These are phyloP conservation scores for Claviceps cyperi DNA, from an alignment of 2,329 filamentous ascomycete species.

Conservation along the genomic window DNA sequence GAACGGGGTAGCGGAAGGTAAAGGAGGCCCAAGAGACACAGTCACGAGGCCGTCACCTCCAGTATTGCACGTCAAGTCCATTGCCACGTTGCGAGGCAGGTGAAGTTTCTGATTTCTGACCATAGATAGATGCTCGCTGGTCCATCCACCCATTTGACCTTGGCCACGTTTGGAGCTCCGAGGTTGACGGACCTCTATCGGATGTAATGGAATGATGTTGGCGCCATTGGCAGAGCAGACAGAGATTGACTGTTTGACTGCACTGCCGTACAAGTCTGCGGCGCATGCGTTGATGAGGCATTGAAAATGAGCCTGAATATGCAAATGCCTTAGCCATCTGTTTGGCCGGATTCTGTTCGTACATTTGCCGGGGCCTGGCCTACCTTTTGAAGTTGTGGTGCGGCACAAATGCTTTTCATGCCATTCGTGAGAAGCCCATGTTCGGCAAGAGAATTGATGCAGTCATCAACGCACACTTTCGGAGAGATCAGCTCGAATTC, in stretches of 20 bases:
- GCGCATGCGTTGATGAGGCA: slow-evolving; percentile 17
- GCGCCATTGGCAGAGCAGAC: slow-evolving; percentile 15
- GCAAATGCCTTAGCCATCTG: neutral
- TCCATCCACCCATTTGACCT: slow-evolving; percentile 6
- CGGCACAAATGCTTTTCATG: slow-evolving; percentile 8
- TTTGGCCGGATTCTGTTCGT: neutral
- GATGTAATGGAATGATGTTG: slow-evolving; percentile 16
- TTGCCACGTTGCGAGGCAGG: slow-evolving; percentile 11
- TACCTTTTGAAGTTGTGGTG: slow-evolving; percentile 5
- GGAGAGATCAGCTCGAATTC: neutral
- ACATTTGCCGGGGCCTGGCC: neutral
- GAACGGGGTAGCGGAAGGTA: slow-evolving; percentile 7
- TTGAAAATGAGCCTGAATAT: slow-evolving; percentile 16
- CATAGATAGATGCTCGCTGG: neutral
- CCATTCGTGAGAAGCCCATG: slow-evolving; percentile 5
- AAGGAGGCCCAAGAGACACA: slow-evolving; percentile 11
- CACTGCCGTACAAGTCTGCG: slow-evolving; percentile 15
- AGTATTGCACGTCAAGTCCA: slow-evolving; percentile 16
- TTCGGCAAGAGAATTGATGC: slow-evolving; percentile 9
- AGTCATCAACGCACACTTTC: slow-evolving; percentile 11
- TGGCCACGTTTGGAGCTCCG: neutral
- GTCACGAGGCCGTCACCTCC: slow-evolving; percentile 20
- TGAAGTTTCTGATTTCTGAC: slow-evolving; percentile 4
- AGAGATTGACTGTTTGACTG: slow-evolving; percentile 14
- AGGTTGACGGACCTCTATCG: slow-evolving; percentile 13